Evolutionary conservation across 2,329 filamentous ascomycete species (phyloP), one percentile per base, ranked within the genome.

Genomic region (Escovopsis sp.): DNA sequence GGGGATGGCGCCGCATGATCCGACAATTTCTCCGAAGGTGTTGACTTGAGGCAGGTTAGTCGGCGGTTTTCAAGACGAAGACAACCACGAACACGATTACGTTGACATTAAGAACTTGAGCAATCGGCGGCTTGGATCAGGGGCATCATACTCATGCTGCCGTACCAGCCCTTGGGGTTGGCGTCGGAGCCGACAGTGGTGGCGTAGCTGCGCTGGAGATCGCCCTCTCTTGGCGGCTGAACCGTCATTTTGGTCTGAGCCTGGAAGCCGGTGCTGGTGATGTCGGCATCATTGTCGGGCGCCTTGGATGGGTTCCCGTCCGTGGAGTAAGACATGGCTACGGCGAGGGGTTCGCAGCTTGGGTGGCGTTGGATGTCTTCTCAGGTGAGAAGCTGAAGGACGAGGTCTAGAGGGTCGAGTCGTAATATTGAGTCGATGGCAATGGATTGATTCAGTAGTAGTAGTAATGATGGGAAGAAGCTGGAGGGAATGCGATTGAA

Each of bases 101-200:
- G 15, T 15, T 15, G 15, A 15, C 15, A 15, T 15, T 23, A 3
- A 23, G 23, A 23, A 23, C 23, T 4, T 4, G 15, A 38, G 7
- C 11, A 32, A 10, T 15, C 11, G 11, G 36, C 10, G n/a, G 23
- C 34, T 36, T 30, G 12, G 37, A 23, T 1, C 2, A 12, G 36
- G 36, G 6, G 36, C 23, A 38, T 71, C 79, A 52, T 68, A 85
- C 80, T 86, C 80, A 95, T 85, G 47, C 66, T 66, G 19, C 86
- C 86, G 56, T 96, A 98, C 87, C 87, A 95, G 57, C 85, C 84
- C 59, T 88, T 78, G 40, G 76, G 73, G 49, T 75, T 75, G 30
- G 75, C 75, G 50, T 91, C 80, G 41, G 77, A 73, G 50, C 70
- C 73, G 44, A 77, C 67, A 42, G 75, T 62, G 42, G 64, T 68